These are phyloP conservation scores for Hemileccinum rubropunctum DNA, from an alignment of 768 basidiomycete genomes.

Conservation along the genomic window DNA sequence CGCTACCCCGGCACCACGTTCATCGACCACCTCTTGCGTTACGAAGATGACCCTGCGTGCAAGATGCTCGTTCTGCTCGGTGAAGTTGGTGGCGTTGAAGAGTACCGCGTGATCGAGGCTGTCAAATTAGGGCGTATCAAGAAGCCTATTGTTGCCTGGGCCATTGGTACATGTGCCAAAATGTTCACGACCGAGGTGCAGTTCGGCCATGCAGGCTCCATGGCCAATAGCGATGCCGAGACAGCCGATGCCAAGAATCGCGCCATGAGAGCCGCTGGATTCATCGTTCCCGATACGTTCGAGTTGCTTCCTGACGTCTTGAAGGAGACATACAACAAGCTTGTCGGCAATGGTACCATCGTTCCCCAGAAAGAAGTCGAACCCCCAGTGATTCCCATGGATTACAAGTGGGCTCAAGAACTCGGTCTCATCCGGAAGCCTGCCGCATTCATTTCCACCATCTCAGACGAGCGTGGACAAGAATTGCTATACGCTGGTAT, in stretches of 20 bases:
- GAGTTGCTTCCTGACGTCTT: conserved; percentile 90
- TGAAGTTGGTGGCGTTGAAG: conserved; percentile 98
- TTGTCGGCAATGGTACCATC: conserved; percentile 70
- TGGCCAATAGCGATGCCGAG: conserved; percentile 97
- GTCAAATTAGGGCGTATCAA: conserved; percentile 91
- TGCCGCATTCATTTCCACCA: conserved; percentile 97
- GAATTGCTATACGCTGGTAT: conserved; percentile 98
- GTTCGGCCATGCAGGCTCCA: conserved; percentile 97
- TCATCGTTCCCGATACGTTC: conserved; percentile 96
- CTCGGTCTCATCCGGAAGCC: conserved; percentile 98
- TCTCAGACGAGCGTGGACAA: conserved; percentile 98
- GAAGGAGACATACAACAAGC: conserved; percentile 78
- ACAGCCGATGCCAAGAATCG: conserved; percentile 98
- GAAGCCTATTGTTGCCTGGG: conserved; percentile 99
- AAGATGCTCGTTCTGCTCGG: conserved; percentile 99
- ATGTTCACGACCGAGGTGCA: conserved; percentile 99
- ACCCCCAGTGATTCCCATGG: conserved; percentile 98
- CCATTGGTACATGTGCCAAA: conserved; percentile 99
- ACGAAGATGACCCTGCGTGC: conserved; percentile 95
- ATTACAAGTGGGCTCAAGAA: conserved; percentile 99
- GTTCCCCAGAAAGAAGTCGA: conserved; percentile 73
- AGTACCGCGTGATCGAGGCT: conserved; percentile 98
- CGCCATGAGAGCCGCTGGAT: conserved; percentile 92
- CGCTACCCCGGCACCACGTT: conserved; percentile 98
- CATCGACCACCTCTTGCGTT: conserved; percentile 97